phyloP scores from a whole-genome alignment of 148 eudicot species.

The Polygonum maritimum region DNA sequence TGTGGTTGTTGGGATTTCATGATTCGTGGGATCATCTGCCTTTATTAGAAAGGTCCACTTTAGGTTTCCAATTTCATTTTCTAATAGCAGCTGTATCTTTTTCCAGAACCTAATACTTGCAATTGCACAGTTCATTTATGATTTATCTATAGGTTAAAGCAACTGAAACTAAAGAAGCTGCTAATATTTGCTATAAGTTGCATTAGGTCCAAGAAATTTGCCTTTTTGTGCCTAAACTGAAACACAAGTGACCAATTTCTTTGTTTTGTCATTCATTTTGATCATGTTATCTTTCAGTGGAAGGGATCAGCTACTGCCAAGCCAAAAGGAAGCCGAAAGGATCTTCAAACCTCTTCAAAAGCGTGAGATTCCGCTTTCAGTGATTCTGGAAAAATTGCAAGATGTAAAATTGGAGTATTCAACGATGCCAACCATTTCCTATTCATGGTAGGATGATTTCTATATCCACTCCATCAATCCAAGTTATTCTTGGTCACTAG shows the following conservation, averaged over 20 bases:
- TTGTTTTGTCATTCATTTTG: not conserved
- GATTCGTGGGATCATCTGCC: too few species aligned
- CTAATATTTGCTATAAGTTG: too few species aligned
- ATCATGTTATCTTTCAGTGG: slow-evolving; percentile 19
- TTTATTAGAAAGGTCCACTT: too few species aligned
- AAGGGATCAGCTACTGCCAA: slow-evolving; percentile 32
- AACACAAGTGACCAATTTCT: not conserved
- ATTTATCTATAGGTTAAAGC: not conserved
- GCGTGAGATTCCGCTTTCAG: slow-evolving; percentile 21
- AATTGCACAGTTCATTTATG: not conserved
- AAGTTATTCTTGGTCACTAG: too few species aligned
- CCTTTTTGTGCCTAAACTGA: not conserved
- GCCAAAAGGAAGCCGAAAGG: slow-evolving; percentile 34
- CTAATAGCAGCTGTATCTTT: not conserved
- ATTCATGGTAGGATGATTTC: slow-evolving; percentile 22
- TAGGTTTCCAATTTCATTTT: too few species aligned
- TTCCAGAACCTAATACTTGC: not conserved
- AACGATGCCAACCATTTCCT: slow-evolving; percentile 32
- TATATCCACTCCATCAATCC: not conserved
- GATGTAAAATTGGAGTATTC: slow-evolving; percentile 34
- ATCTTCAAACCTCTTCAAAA: slow-evolving; percentile 25
- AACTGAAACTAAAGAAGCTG: not conserved
- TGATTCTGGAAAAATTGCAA: slow-evolving; percentile 17
- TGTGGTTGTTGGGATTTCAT: too few species aligned
- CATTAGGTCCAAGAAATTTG: too few species aligned